phyloP scores from a whole-genome alignment of 495 filamentous ascomycete genomes.

The Talaromyces liani region DNA sequence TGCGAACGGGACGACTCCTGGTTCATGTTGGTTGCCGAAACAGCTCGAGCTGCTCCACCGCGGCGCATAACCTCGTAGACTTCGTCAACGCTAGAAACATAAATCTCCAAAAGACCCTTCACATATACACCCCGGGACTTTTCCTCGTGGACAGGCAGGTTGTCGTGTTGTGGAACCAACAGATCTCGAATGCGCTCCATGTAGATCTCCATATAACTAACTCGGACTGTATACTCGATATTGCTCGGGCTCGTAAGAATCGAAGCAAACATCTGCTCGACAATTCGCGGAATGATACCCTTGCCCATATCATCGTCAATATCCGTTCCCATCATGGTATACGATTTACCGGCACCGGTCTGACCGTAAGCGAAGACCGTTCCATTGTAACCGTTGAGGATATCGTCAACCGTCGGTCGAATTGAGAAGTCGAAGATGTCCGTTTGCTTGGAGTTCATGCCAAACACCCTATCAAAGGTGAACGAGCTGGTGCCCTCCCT shows the following conservation, averaged over 20 bases:
- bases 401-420: constrained; percentile 90
- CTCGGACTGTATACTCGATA: constrained; percentile 95
- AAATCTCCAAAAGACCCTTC: constrained; percentile 89
- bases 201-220: constrained; percentile 99
- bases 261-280: constrained; percentile 95
- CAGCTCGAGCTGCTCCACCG: constrained; percentile 79
- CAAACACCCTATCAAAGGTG: constrained; percentile 96
- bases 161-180: constrained; percentile 85
- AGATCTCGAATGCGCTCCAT: constrained; percentile 98
- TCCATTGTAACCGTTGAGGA: constrained; percentile 97
- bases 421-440: constrained; percentile 99
- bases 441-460: constrained; percentile 75
- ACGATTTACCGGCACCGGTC: constrained; percentile 97
- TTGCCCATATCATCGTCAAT: constrained; percentile 85
- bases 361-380: constrained; percentile 99
- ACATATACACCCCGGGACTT: constrained; percentile 95
- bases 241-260: constrained; percentile 85
- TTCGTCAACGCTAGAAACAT: constrained; percentile 90
- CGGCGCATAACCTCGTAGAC: constrained; percentile 96
- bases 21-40: constrained; percentile 99
- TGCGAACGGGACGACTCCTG: constrained; percentile 97
- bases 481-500: constrained; percentile 77
- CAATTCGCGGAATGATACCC: constrained; percentile 94
- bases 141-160: constrained; percentile 93
- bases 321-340: constrained; percentile 97